Evolutionary conservation across 306 rosid genomes (phyloP).

Genomic region (Lathyrus aphaca): DNA sequence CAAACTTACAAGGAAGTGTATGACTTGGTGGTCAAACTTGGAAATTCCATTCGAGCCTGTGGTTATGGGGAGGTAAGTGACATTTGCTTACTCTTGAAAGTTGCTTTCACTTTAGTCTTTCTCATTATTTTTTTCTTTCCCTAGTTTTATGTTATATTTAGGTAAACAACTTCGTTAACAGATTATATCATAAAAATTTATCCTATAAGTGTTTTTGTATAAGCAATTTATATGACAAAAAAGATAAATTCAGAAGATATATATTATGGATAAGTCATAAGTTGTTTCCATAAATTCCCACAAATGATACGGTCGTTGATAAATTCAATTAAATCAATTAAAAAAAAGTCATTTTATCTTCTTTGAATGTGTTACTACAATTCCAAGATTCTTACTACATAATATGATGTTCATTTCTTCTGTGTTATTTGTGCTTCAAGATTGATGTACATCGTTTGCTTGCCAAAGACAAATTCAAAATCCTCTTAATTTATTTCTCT

Average conservation of each 20-base stretch:
- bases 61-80: constrained; percentile 67
- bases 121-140: constrained; percentile 8
- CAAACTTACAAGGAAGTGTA: constrained; percentile 70
- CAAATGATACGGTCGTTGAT: background rate
- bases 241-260: background rate
- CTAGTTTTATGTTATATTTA: background rate
- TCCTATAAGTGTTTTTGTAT: background rate
- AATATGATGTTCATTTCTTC: background rate
- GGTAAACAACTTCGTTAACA: background rate
- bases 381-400: constrained; percentile 22
- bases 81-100: background rate
- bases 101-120: background rate
- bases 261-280: background rate
- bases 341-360: background rate
- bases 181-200: background rate
- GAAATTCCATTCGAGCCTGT: constrained; percentile 66
- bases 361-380: background rate
- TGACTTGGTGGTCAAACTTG: constrained; percentile 63
- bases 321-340: background rate
- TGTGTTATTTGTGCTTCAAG: constrained; percentile 10
- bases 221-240: background rate
- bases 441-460: background rate
- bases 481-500: background rate
- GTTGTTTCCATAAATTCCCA: background rate
- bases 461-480: constrained; percentile 6